phyloP scores from a whole-genome alignment of 768 basidiomycete genomes.

The Naganishia vishniacii region DNA sequence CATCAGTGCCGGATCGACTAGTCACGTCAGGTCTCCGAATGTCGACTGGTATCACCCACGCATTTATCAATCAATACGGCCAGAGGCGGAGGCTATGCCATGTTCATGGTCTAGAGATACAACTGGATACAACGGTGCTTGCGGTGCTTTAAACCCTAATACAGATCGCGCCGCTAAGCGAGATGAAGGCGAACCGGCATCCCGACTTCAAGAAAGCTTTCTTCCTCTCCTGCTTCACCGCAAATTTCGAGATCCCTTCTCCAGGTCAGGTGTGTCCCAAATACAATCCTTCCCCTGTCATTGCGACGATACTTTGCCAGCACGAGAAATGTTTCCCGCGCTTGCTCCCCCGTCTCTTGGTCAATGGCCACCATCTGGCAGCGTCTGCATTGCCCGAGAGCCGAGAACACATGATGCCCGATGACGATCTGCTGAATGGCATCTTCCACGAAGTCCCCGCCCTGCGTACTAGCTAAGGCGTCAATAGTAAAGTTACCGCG shows the following conservation, averaged over 20 bases:
- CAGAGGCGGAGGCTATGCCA: no score
- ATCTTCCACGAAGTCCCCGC: constrained; percentile 32
- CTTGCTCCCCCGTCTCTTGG: constrained; percentile 29
- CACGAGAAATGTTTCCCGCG: constrained; percentile 27
- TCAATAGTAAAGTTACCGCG: constrained; percentile 35
- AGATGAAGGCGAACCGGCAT: constrained; percentile 12
- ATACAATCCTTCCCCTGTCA: constrained; percentile 29
- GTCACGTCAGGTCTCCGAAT: no score
- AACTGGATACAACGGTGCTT: constrained; percentile 12
- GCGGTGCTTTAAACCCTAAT: no score
- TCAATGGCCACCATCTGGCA: constrained; percentile 37
- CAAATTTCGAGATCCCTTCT: not conserved
- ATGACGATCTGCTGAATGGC: constrained; percentile 19
- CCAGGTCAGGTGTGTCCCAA: constrained; percentile 32
- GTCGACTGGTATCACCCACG: no score
- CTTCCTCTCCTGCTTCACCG: not conserved
- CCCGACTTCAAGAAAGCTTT: not conserved
- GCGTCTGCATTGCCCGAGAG: constrained; percentile 31
- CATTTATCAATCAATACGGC: no score
- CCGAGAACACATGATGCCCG: constrained; percentile 22
- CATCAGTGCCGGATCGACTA: no score
- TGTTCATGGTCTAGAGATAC: not conserved
- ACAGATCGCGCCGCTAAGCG: not conserved
- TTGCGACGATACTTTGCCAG: constrained; percentile 30
- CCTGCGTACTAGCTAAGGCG: not conserved